Evolutionary conservation across 176 grass and related monocot species (phyloP), one percentile per base, ranked within the genome.

Genomic region (Oryza longistaminata): DNA sequence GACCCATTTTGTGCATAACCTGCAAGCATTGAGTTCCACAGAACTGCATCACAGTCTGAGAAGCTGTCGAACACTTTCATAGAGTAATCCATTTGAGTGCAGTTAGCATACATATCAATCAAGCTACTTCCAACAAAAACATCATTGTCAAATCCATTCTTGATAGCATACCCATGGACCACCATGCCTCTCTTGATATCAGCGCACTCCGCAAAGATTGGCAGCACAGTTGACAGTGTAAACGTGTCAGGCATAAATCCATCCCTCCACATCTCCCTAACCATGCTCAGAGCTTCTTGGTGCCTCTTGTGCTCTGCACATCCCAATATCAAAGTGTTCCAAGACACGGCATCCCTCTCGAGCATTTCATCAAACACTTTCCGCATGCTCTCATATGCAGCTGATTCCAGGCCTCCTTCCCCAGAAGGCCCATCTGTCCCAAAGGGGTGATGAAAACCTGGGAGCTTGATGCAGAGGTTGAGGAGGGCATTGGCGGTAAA

Each of bases 281-380:
- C 25, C 74, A 92, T 76, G 1, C 11, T 66, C 34, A 94, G 64
- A 43, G 85, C 82, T 27, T 92, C 82, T 11, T 50, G 24, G 62
- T 90, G 53, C 74, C 61, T 82, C 34, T 90, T 82, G 15, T 80
- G 78, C 65, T 94, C 92, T 5, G 87, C 85, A 64, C 22, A 68
- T 24, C 85, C 82, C 44, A 87, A 39, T 62, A 94, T 77, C 73
- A 94, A 43, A 12, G 87, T 92, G 79, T 88, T 94, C 92, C 92
- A 94, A 34, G 92, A 92, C 31, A 94, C 87, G 2, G 82, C 44
- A 81, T 94, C 87, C 77, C 79, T 88, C 14, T 88, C 29, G 11
- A 34, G 5, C 82, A 94, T 90, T 83, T 92, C 92, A 44, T 94
- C 92, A 21, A 94, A 94, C 87, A 94, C 85, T 74, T 92, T 92